Percentiles rank a stretch among this genome's conserved stretches.
These are phyloP conservation scores for Staphylotrichum tortipilum DNA, from an alignment of 495 filamentous ascomycete species.

Conservation along the genomic window DNA sequence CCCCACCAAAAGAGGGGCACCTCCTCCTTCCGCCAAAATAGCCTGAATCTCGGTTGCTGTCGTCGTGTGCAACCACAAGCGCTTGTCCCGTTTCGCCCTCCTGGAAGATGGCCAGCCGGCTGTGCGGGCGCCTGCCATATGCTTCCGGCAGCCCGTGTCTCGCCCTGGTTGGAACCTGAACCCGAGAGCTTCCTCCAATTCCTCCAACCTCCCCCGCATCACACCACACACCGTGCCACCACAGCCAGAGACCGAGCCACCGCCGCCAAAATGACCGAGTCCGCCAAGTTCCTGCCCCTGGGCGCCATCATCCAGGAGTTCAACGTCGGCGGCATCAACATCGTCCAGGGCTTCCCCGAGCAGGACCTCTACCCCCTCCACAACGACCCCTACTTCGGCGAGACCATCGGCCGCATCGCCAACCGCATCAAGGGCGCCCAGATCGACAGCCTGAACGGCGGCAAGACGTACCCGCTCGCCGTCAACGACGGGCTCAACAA, in stretches of 20 bases:
- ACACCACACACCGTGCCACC: constrained; percentile 9
- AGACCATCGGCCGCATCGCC: constrained; percentile 85
- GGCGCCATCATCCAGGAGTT: constrained; percentile 87
- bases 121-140: no score
- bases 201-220: not conserved
- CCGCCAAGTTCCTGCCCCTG: constrained; percentile 64
- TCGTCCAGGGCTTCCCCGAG: constrained; percentile 75
- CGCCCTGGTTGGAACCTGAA: not conserved
- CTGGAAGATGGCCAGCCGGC: not conserved
- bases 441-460: constrained; percentile 63
- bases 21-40: constrained; percentile 13
- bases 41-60: constrained; percentile 23
- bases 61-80: constrained; percentile 18
- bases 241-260: not conserved
- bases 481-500: constrained; percentile 72
- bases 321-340: constrained; percentile 64
- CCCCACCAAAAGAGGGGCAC: constrained; percentile 18
- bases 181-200: not conserved
- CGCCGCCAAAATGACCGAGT: constrained; percentile 29
- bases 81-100: constrained; percentile 1
- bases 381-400: constrained; percentile 77
- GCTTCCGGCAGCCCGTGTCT: not conserved
- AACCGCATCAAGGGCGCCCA: constrained; percentile 73
- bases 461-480: constrained; percentile 53
- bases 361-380: constrained; percentile 61